Evolutionary conservation across 2,329 filamentous ascomycete species (phyloP).

Genomic region (Trichoderma sp.): DNA sequence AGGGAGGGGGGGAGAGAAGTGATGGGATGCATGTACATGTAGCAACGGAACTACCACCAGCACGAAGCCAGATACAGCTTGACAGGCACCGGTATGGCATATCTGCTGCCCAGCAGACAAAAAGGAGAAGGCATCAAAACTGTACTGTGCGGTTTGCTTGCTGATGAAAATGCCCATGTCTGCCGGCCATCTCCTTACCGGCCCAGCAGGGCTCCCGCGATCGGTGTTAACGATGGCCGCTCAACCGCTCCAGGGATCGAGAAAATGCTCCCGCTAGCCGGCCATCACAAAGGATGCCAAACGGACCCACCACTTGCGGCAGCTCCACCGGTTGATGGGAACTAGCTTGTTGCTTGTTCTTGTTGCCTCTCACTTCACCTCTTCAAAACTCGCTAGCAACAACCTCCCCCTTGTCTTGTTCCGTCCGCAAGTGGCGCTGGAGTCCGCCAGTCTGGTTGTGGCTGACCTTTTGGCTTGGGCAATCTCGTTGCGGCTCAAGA

Average conservation of each 20-base stretch:
- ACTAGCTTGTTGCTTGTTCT: conserved; percentile 17
- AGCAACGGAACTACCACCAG: background rate
- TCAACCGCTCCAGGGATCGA: conserved; percentile 2
- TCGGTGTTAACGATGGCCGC: conserved; percentile 17
- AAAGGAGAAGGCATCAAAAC: background rate
- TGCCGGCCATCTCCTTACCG: conserved; percentile 8
- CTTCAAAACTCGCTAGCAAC: background rate
- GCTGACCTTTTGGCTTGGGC: conserved; percentile 1
- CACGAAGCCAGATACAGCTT: background rate
- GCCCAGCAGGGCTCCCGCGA: conserved; percentile 6
- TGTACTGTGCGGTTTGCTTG: conserved; percentile 1
- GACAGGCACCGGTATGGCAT: background rate
- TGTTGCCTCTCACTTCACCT: background rate
- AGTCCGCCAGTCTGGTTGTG: conserved; percentile 12
- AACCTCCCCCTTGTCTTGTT: background rate
- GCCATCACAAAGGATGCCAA: background rate
- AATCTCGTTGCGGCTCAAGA: background rate
- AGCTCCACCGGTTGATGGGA: conserved; percentile 6
- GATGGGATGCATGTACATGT: background rate
- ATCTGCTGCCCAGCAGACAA: background rate
- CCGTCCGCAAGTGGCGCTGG: background rate
- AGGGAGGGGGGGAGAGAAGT: background rate
- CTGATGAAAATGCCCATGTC: background rate
- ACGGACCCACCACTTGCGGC: conserved; percentile 1
- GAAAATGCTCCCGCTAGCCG: background rate